Evolutionary conservation across 352 stramenopile genomes (phyloP), one percentile per base, ranked within the genome.

Genomic region (Labyrinthula sp.): DNA sequence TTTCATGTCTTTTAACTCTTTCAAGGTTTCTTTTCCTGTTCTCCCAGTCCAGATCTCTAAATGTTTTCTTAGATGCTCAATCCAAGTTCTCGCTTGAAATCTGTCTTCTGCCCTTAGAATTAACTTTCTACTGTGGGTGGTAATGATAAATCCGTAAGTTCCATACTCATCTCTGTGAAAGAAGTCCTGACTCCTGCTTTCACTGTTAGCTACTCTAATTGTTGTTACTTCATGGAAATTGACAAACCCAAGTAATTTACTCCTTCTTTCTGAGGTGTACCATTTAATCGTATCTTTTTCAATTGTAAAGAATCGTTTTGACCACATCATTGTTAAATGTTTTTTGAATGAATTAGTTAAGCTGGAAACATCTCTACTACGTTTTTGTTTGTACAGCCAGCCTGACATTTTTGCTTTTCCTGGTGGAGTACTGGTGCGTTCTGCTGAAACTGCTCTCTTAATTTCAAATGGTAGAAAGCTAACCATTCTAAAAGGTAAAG

Each of bases 111-210:
- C 47, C 2, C 43, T 31, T 3, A 52, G 40, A 2, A 40, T 20
- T 15, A 52, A 28, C 18, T 35, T 31, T 9, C 43, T 10, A 15
- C 18, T 36, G 30, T 47, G 28, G 4, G 43, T 21, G 34, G 28
- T 20, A 48, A 52, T 52, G n/a, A 45, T 35, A 9, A 52, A 15
- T 3, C 18, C 28, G 24, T 50, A 52, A 1, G 43, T 52, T 6
- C 43, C 43, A 35, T 52, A 50, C 23, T 52, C 43, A 14, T 52
- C 43, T 0, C 43, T 23, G 23, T 52, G 40, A 29, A 52, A 52
- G 18, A 26, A 15, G 17, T 52, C 43, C 12, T 52, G 21, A 6
- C 15, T 15, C 7, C 43, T 1, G 5, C 7, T 24, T 17, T 52
- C 43, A 12, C 37, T 22, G 35, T 52, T 30, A 10, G 43, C 24